Conservation (phyloP, 305 asterid species). For the Withania somnifera region DNA sequence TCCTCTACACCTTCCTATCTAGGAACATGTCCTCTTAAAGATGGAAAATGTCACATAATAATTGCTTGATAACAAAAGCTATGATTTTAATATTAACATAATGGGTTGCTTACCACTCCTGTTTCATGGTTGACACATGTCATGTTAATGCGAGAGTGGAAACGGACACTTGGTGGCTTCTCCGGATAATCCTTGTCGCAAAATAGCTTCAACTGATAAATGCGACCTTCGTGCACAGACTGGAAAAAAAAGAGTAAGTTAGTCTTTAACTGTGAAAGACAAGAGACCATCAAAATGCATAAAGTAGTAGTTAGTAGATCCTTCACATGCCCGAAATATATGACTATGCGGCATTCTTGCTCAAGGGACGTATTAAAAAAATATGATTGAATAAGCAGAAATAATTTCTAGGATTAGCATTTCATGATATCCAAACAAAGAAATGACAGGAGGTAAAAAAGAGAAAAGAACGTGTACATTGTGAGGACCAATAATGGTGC, state of each 20-base stretch:
- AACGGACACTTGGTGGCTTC: conserved; percentile 86
- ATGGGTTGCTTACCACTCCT: conserved; percentile 44
- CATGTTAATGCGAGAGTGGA: conserved; percentile 81
- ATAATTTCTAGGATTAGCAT: background rate
- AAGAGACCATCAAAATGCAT: background rate
- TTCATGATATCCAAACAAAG: background rate
- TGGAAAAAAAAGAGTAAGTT: conserved; percentile 19
- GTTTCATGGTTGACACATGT: conserved; percentile 73
- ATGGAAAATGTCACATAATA: background rate
- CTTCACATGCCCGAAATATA: no score
- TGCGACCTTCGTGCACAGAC: conserved; percentile 92
- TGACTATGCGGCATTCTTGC: background rate
- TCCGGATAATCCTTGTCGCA: conserved; percentile 92
- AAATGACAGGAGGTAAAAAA: background rate
- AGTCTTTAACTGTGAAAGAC: background rate
- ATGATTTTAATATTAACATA: background rate
- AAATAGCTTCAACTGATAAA: conserved; percentile 74
- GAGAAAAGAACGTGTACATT: conserved; percentile 29
- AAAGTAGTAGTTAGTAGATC: background rate
- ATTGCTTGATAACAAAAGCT: background rate
- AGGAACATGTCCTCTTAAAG: no score
- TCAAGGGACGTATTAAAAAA: background rate
- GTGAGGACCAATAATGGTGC: conserved; percentile 81
- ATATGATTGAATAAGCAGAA: background rate
- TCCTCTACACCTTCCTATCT: no score